Percentiles rank a stretch among this genome's conserved stretches.
Evolutionary conservation across 805 yeast genomes (phyloP).

Genomic region (Lachancea fermentati): DNA sequence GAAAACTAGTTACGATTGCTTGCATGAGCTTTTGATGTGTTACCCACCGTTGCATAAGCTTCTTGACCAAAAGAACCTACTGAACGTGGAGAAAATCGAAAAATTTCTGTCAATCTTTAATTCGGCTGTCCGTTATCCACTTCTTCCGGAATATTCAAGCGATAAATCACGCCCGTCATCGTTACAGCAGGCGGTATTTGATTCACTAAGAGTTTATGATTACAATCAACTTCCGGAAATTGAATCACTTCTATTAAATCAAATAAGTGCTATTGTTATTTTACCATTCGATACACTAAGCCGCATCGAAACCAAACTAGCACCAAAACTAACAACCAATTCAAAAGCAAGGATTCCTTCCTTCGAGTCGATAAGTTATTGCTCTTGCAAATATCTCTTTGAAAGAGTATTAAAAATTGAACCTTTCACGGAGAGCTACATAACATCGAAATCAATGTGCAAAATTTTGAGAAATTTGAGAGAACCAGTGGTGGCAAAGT

Average conservation of each 20-base stretch:
- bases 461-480: constrained; percentile 46
- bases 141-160: constrained; percentile 49
- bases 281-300: constrained; percentile 59
- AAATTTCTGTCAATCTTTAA: constrained; percentile 54
- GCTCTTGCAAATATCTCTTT: constrained; percentile 39
- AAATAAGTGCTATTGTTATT: constrained; percentile 46
- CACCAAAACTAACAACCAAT: constrained; percentile 32
- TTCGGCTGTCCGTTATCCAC: constrained; percentile 66
- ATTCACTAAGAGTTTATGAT: constrained; percentile 37
- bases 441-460: constrained; percentile 41
- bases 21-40: constrained; percentile 49
- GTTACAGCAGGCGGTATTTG: constrained; percentile 56
- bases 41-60: constrained; percentile 46
- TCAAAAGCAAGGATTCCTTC: constrained; percentile 47
- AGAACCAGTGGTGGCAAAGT: constrained; percentile 45
- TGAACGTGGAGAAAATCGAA: constrained; percentile 36
- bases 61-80: constrained; percentile 29
- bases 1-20: constrained; percentile 50
- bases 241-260: constrained; percentile 45
- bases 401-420: constrained; percentile 31
- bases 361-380: constrained; percentile 53
- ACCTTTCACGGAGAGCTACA: constrained; percentile 31
- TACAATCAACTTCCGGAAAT: constrained; percentile 32
- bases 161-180: constrained; percentile 57
- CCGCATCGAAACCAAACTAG: constrained; percentile 50